Percentiles rank a stretch among this genome's conserved stretches.
Evolutionary conservation across 1,284 basidiomycete species (phyloP).

Genomic region (Erythrobasidium hasegawianum): DNA sequence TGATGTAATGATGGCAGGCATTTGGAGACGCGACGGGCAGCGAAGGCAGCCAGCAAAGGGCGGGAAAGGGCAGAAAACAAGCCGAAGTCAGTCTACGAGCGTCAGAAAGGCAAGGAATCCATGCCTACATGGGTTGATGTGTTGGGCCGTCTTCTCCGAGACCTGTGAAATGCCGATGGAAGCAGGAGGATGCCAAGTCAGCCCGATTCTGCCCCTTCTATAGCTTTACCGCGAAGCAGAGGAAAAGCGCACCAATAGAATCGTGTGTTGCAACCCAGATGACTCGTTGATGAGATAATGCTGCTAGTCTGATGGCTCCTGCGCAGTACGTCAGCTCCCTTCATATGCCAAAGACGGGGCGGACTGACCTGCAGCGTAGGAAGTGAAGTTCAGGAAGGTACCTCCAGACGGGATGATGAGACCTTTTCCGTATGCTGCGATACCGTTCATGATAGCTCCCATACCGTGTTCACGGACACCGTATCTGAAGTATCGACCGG

Average conservation of each 20-base stretch:
- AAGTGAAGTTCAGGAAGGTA: constrained; percentile 74
- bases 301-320: constrained; percentile 85
- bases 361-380: constrained; percentile 51
- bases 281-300: constrained; percentile 81
- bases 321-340: constrained; percentile 54
- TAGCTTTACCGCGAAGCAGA: background rate
- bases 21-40: constrained; percentile 50
- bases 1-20: background rate
- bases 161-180: constrained; percentile 17
- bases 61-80: background rate
- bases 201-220: no score
- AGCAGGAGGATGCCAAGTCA: background rate
- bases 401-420: constrained; percentile 44
- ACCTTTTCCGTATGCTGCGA: constrained; percentile 44
- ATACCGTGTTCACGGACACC: constrained; percentile 97
- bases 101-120: no score
- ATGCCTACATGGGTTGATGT: constrained; percentile 83
- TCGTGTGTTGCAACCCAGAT: constrained; percentile 77
- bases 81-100: background rate
- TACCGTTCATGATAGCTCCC: constrained; percentile 75
- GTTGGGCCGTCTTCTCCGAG: constrained; percentile 90
- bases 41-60: background rate
- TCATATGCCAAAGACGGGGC: background rate
- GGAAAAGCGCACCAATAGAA: constrained; percentile 41
- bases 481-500: constrained; percentile 87